Base-by-base conservation (phyloP, 1,139 yeast species). In the Zygosaccharomyces sapae region DNA sequence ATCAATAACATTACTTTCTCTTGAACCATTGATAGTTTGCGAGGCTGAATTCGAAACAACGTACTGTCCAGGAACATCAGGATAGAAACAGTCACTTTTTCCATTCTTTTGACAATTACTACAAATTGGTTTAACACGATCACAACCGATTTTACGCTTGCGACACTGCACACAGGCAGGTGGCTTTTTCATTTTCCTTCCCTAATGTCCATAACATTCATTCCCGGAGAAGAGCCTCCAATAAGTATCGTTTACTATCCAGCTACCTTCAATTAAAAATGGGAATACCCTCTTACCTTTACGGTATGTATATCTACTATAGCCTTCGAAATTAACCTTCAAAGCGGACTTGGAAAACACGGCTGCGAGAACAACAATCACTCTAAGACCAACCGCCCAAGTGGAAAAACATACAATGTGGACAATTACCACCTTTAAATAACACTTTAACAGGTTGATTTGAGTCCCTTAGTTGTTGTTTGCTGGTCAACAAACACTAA, bases 101-200 rank as follows among this genome's bases (percentile, higher is more conserved):
- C 58, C 57, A 30, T 75, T 68, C 38, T 68, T 72, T 12, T 65
- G 38, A 60, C 85, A 80, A 59, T 78, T 79, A 29, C 68, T 66
- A 61, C 85, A 80, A 12, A 56, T 53, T 1, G 85, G 85, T 55
- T 75, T 77, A 0, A 69, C 65, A 55, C 80, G 81, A 59, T 79
- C 83, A 59, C 85, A 80, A 49, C 80, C 80, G 38, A 74, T 75
- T 59, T 75, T 75, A 42, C 77, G 63, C 44, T 73, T 66, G 42
- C 79, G 66, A 48, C 80, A 75, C 43, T 74, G 74, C 42, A 71
- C 70, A 55, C 80, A 75, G 2, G 77, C 67, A 24, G 68, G 68
- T 20, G 63, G 59, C 43, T 56, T 61, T 47, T 52, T 58, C 49
- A 53, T 51, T 44, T 51, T 56, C 42, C 59, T 59, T n/a, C 60